A percentile compares a stretch with the other conserved stretches of the same genome.
phyloP scores from a whole-genome alignment of 768 basidiomycete species.

The Asterophora parasitica region DNA sequence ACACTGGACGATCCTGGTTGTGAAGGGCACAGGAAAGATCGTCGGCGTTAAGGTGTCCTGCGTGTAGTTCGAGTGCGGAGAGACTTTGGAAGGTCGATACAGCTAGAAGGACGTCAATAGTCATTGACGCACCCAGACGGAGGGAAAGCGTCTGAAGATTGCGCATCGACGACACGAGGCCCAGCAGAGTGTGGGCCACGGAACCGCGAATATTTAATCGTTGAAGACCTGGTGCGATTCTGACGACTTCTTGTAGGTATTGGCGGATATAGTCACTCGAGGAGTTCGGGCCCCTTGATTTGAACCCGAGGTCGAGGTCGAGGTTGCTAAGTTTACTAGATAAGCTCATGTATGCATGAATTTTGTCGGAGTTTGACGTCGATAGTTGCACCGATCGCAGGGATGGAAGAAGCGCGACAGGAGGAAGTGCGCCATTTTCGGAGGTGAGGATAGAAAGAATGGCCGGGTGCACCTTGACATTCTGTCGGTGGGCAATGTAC shows the following conservation, averaged over 20 bases:
- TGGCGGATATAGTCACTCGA: constrained; percentile 18
- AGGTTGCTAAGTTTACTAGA: constrained; percentile 30
- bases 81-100: constrained; percentile 34
- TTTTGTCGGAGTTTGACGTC: constrained; percentile 18
- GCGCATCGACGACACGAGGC: constrained; percentile 27
- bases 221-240: constrained; percentile 26
- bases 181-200: constrained; percentile 24
- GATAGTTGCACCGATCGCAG: constrained; percentile 28
- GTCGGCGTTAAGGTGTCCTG: constrained; percentile 29
- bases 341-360: constrained; percentile 28
- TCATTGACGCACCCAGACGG: constrained; percentile 33
- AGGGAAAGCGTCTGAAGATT: constrained; percentile 34
- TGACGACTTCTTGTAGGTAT: constrained; percentile 25
- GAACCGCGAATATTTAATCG: constrained; percentile 36
- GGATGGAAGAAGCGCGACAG: constrained; percentile 19
- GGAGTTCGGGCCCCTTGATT: constrained; percentile 13
- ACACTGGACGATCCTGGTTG: constrained; percentile 16
- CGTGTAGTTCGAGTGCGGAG: constrained; percentile 40
- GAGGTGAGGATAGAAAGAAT: constrained; percentile 19
- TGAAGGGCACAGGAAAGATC: constrained; percentile 16
- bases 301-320: constrained; percentile 38
- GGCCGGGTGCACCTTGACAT: constrained; percentile 20
- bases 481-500: constrained; percentile 29
- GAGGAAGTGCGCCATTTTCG: constrained; percentile 1
- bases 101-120: constrained; percentile 29